phyloP scores from a whole-genome alignment of 805 yeast species.

The Pichia ethanolica region DNA sequence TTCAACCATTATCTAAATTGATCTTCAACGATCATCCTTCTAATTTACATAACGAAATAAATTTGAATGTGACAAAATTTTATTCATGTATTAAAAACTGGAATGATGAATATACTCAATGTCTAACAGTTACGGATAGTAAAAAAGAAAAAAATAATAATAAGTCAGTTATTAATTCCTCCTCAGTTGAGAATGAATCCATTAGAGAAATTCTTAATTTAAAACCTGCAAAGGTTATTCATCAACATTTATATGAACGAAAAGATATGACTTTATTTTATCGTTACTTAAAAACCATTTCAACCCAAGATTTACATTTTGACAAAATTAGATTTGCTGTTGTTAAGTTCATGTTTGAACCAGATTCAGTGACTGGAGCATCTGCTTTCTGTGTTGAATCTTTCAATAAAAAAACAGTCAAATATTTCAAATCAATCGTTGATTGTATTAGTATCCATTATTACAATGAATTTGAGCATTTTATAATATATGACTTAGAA shows the following conservation, averaged over 20 bases:
- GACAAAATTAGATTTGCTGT: conserved; percentile 23
- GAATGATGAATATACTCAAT: conserved; percentile 18
- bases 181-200: conserved; percentile 15
- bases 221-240: conserved; percentile 8
- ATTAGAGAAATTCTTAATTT: conserved; percentile 25
- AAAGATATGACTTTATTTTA: conserved; percentile 16
- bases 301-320: conserved; percentile 18
- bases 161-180: not conserved
- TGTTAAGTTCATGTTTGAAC: conserved; percentile 18
- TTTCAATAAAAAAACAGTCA: conserved; percentile 11
- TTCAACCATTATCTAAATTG: conserved; percentile 35
- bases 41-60: not conserved
- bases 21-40: conserved; percentile 12
- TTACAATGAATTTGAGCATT: conserved; percentile 13
- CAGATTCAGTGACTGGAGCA: not conserved
- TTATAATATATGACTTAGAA: conserved; percentile 1
- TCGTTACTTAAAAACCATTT: conserved; percentile 14
- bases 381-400: not conserved
- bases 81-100: conserved; percentile 14
- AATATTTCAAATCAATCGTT: conserved; percentile 16
- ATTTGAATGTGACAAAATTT: conserved; percentile 6
- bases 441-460: conserved; percentile 24
- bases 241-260: conserved; percentile 11
- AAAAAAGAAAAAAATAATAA: not conserved
- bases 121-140: conserved; percentile 17